Conservation (phyloP, 768 basidiomycete genomes). For the Collybia sp. region DNA sequence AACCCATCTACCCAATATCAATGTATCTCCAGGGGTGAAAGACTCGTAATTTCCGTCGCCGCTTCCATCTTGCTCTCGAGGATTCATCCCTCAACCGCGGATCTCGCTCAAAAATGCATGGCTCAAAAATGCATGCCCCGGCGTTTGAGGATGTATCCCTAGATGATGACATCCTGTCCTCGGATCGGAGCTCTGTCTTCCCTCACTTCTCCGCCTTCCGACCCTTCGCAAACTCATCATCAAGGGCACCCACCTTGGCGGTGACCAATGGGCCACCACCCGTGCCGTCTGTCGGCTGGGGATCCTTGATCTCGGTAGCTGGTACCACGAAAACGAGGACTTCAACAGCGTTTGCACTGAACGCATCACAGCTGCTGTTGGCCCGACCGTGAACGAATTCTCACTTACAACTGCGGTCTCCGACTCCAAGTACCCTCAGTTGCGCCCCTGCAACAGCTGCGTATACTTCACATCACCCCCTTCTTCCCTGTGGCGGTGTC, state of each 20-base stretch:
- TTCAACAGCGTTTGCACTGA: slow-evolving; percentile 52
- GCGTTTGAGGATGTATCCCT: slow-evolving; percentile 51
- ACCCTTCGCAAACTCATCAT: slow-evolving; percentile 58
- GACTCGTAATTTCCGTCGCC: slow-evolving; percentile 65
- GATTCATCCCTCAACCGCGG: slow-evolving; percentile 58
- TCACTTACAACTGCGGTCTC: slow-evolving; percentile 46
- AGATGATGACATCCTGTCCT: slow-evolving; percentile 50
- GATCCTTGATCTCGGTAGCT: slow-evolving; percentile 53
- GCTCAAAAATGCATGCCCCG: slow-evolving; percentile 61
- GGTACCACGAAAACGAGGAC: slow-evolving; percentile 47
- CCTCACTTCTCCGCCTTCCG: slow-evolving; percentile 60
- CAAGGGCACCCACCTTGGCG: slow-evolving; percentile 69
- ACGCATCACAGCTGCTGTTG: slow-evolving; percentile 57
- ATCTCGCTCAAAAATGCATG: slow-evolving; percentile 63
- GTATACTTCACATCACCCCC: slow-evolving; percentile 54
- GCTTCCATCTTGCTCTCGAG: slow-evolving; percentile 48
- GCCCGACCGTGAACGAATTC: slow-evolving; percentile 49
- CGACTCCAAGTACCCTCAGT: slow-evolving; percentile 29
- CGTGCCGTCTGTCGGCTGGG: slow-evolving; percentile 47
- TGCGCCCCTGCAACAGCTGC: slow-evolving; percentile 45
- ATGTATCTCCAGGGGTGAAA: slow-evolving; percentile 49
- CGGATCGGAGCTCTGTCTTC: slow-evolving; percentile 55
- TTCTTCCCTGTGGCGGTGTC: slow-evolving; percentile 60
- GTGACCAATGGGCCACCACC: slow-evolving; percentile 50
- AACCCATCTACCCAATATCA: slow-evolving; percentile 6